Evolutionary conservation across 495 filamentous ascomycete genomes (phyloP), one percentile per base, ranked within the genome.

Genomic region (Filosporella fistucella): DNA sequence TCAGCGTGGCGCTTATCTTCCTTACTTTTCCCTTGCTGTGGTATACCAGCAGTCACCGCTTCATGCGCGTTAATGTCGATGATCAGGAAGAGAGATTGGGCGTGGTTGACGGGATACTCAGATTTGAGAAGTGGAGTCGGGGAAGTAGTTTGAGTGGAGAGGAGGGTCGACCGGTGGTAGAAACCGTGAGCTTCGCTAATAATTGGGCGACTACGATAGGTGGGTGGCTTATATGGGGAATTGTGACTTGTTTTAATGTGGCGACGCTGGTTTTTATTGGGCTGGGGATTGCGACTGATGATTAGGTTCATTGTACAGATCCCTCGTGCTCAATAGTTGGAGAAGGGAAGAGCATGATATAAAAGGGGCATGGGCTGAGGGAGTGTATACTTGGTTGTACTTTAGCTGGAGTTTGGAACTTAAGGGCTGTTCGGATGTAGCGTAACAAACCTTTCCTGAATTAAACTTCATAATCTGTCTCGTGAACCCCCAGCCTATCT

Each of bases 21-120:
- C 59, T 72, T 14, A 69, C 62, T n/a, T 69, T 69, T 34, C 72
- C 72, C 25, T 49, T 76, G 47, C 58, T 76, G 29, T 75, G 58
- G 41, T 75, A 71, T 43, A 76, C 72, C 2, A 64, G 65, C 40
- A 56, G 62, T 1, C 41, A 55, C 13, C 60, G 63, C 47, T 71
- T 68, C 42, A 76, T 76, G 72, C 64, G 51, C 45, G 72, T 76
- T 6, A 37, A 36, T n/a, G 13, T 52, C 12, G 41, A 52, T 32
- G 49, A 37, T 24, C 25, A 11, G 11, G 34, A 35, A 4, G 32
- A 28, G 3, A 18, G 23, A 18, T 25, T 39, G 2, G 34, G 49
- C 1, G 32, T 50, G 3, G 41, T 45, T 16, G 30, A 51, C 20
- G 39, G 32, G 10, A 50, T 12, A 28, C 37, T 45, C 33, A 28